These are phyloP conservation scores for Triticum turgidum DNA, from an alignment of 176 grass and related monocot species.

Conservation along the genomic window DNA sequence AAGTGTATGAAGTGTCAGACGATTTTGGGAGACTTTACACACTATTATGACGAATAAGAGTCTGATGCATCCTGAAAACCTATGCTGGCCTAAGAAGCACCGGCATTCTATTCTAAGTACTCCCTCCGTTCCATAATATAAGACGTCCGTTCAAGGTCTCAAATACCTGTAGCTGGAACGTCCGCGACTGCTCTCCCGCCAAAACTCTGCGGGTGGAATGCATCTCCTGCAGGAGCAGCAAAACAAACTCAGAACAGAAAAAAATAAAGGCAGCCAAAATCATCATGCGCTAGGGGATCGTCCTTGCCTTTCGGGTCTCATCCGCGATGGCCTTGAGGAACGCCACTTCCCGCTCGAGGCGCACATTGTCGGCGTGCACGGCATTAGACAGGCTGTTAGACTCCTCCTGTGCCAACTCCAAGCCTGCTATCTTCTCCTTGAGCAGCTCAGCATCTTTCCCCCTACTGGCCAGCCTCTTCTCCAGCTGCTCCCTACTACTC, in stretches of 20 bases:
- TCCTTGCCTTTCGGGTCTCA: slow-evolving; percentile 79
- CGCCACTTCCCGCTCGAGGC: slow-evolving; percentile 82
- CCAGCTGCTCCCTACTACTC: slow-evolving; percentile 57
- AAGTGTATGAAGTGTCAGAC: background rate
- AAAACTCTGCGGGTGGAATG: slow-evolving; percentile 76
- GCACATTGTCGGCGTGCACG: slow-evolving; percentile 77
- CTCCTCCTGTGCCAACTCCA: slow-evolving; percentile 90
- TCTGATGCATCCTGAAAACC: background rate
- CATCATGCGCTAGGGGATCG: background rate
- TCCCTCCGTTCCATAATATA: too few relatives aligned
- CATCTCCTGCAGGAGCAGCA: slow-evolving; percentile 59
- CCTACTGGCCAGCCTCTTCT: slow-evolving; percentile 60
- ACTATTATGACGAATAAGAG: background rate
- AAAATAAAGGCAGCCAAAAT: background rate
- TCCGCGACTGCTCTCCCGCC: slow-evolving; percentile 61
- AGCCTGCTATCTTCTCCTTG: slow-evolving; percentile 69
- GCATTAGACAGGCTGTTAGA: slow-evolving; percentile 80
- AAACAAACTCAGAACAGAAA: slow-evolving; percentile 24
- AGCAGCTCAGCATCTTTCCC: slow-evolving; percentile 66
- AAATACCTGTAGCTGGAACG: slow-evolving; percentile 89
- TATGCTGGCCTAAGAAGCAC: background rate
- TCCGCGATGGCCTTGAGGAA: slow-evolving; percentile 88
- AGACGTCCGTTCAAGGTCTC: background rate
- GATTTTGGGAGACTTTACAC: background rate
- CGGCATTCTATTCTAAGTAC: background rate